phyloP scores from a whole-genome alignment of 495 filamentous ascomycete species.

The Bryoglossum gracile region DNA sequence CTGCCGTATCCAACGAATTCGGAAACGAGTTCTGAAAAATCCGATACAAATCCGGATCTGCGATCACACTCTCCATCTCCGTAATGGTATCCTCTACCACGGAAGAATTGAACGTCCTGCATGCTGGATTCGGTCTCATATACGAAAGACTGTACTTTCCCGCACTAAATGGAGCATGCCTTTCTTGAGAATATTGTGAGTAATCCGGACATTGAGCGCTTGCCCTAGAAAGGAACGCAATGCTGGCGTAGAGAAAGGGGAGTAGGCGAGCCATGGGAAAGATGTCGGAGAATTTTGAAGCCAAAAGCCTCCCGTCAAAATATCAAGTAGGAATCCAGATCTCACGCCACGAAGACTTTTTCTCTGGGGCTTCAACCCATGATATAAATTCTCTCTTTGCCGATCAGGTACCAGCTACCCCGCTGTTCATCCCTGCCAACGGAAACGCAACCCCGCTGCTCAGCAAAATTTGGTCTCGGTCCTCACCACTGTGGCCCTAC shows the following conservation, averaged over 20 bases:
- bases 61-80: conserved; percentile 41
- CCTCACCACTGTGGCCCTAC: too few relatives aligned
- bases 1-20: conserved; percentile 61
- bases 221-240: not conserved
- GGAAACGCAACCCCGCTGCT: too few relatives aligned
- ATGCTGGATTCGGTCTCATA: conserved; percentile 46
- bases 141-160: conserved; percentile 44
- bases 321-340: not conserved
- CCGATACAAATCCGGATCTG: conserved; percentile 57
- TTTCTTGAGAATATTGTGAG: conserved; percentile 36
- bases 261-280: not conserved
- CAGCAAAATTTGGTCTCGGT: too few relatives aligned
- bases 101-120: conserved; percentile 54
- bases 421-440: not conserved
- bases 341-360: not conserved
- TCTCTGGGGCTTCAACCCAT: not conserved
- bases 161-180: conserved; percentile 37
- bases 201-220: conserved; percentile 47
- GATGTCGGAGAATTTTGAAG: not conserved
- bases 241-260: too few relatives aligned
- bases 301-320: not conserved
- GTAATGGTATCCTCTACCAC: conserved; percentile 47
- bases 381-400: not conserved
- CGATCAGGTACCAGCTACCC: not conserved
- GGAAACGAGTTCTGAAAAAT: conserved; percentile 60